Evolutionary conservation across 2,329 filamentous ascomycete genomes (phyloP).

Genomic region (Cercospora sojina): DNA sequence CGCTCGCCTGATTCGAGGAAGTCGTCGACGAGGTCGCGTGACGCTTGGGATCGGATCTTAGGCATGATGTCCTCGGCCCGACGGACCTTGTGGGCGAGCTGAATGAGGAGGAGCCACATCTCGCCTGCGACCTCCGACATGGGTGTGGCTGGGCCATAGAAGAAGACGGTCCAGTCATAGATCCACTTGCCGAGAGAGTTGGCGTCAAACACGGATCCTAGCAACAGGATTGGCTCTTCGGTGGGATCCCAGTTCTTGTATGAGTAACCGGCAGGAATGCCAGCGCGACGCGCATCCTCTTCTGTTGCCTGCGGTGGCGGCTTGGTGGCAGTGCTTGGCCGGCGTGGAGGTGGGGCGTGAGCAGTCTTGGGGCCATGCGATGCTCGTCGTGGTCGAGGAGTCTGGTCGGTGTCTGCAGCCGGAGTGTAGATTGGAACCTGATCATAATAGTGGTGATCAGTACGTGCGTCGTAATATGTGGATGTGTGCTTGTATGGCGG

Average conservation of each 20-base stretch:
- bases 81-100: slow-evolving; percentile 91
- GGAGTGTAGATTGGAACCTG: slow-evolving; percentile 50
- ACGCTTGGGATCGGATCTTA: slow-evolving; percentile 70
- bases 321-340: slow-evolving; percentile 42
- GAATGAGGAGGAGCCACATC: slow-evolving; percentile 91
- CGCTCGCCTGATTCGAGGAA: slow-evolving; percentile 88
- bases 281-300: slow-evolving; percentile 62
- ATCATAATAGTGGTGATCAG: slow-evolving; percentile 54
- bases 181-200: slow-evolving; percentile 99
- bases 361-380: slow-evolving; percentile 56
- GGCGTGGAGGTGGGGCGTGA: slow-evolving; percentile 47
- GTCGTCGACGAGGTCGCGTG: slow-evolving; percentile 78
- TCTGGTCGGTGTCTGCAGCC: slow-evolving; percentile 39
- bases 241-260: slow-evolving; percentile 98
- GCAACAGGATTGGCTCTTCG: slow-evolving; percentile 88
- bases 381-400: slow-evolving; percentile 39
- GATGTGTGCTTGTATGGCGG: slow-evolving; percentile 55
- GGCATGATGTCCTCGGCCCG: slow-evolving; percentile 75
- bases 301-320: slow-evolving; percentile 55
- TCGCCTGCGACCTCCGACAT: slow-evolving; percentile 91
- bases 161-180: slow-evolving; percentile 97
- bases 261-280: slow-evolving; percentile 86
- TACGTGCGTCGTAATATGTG: slow-evolving; percentile 49
- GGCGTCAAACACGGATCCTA: slow-evolving; percentile 94
- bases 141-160: slow-evolving; percentile 75